Conservation (phyloP, 129 eudicot species). For the Smallanthus sonchifolius region DNA sequence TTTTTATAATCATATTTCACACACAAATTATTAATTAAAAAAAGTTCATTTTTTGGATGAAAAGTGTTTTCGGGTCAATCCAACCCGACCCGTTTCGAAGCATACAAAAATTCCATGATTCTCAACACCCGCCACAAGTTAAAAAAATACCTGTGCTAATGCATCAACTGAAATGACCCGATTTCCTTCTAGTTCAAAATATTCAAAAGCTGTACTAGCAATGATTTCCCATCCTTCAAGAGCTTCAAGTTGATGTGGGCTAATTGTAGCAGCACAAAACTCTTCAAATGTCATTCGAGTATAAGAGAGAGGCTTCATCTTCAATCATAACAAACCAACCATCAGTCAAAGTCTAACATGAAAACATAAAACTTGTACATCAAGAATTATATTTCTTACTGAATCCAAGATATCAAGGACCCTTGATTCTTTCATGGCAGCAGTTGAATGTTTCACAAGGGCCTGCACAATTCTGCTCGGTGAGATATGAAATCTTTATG, state of each 20-base stretch:
- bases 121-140: neutral
- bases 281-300: conserved; percentile 78
- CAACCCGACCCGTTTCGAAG: neutral
- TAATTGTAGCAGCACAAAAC: conserved; percentile 88
- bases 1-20: neutral
- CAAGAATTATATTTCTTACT: conserved; percentile 40
- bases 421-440: conserved; percentile 90
- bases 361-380: neutral
- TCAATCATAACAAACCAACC: conserved; percentile 17
- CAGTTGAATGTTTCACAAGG: conserved; percentile 73
- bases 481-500: conserved; percentile 14
- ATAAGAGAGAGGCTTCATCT: conserved; percentile 80
- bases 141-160: conserved; percentile 54
- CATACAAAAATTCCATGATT: neutral
- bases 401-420: conserved; percentile 69
- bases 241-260: conserved; percentile 80
- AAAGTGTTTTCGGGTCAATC: neutral
- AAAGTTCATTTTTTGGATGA: neutral
- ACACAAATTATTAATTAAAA: neutral
- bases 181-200: conserved; percentile 74
- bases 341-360: neutral
- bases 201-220: conserved; percentile 52
- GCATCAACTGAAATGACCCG: conserved; percentile 57
- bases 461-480: conserved; percentile 49
- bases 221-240: conserved; percentile 70